Percentiles rank a stretch among this genome's conserved stretches.
Evolutionary conservation across 179 eudicot species (phyloP).

Genomic region (Gypsophila paniculata): DNA sequence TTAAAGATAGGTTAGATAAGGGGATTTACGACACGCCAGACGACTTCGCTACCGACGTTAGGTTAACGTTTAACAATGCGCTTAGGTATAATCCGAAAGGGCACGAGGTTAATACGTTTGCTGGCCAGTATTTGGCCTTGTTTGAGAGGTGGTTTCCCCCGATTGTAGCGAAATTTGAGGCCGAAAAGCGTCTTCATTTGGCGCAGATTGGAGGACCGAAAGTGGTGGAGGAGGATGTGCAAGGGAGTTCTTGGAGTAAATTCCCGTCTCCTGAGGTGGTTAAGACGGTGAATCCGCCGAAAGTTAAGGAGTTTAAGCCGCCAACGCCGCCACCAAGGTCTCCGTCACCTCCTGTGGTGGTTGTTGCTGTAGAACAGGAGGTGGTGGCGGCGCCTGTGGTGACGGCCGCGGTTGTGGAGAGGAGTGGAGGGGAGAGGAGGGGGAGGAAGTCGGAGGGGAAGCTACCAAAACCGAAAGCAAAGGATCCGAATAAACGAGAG

Average conservation of each 20-base stretch:
- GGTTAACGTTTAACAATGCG: constrained; percentile 7
- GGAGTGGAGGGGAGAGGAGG: constrained; percentile 23
- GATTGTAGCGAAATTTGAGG: constrained; percentile 30
- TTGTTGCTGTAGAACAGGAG: too few relatives aligned
- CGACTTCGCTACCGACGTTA: background rate
- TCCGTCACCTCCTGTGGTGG: too few relatives aligned
- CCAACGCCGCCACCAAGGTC: background rate
- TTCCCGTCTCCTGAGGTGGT: constrained; percentile 30
- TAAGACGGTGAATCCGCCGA: too few relatives aligned
- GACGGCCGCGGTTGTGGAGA: constrained; percentile 7
- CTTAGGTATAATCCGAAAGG: constrained; percentile 9
- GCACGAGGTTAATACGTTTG: constrained; percentile 7
- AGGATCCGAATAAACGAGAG: constrained; percentile 63
- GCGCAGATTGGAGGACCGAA: background rate
- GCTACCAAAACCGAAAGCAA: constrained; percentile 37
- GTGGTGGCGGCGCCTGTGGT: background rate
- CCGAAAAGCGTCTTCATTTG: constrained; percentile 20
- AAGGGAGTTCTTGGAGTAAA: constrained; percentile 57
- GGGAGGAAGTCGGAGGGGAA: constrained; percentile 27
- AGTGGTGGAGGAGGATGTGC: constrained; percentile 42
- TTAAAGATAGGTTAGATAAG: constrained; percentile 1
- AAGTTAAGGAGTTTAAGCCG: constrained; percentile 1
- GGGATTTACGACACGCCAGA: background rate
- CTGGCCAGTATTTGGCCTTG: constrained; percentile 2
- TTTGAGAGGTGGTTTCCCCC: constrained; percentile 63